Evolutionary conservation across 1,284 basidiomycete genomes (phyloP).

Genomic region (Termitomyces sp.): DNA sequence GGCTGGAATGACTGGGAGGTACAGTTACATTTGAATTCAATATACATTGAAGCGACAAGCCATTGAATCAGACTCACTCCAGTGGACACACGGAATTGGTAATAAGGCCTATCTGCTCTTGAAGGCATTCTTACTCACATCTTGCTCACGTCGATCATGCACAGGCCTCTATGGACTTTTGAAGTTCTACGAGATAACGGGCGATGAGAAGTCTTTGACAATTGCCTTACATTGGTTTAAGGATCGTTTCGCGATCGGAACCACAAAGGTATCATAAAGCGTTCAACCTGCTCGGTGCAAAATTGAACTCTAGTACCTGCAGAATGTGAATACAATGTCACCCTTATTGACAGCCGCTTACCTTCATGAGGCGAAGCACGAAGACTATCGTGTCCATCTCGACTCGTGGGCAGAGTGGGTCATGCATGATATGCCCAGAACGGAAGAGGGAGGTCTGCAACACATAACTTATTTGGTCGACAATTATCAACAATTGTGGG

Average conservation of each 20-base stretch:
- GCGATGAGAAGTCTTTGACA: conserved; percentile 38
- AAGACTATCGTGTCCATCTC: conserved; percentile 41
- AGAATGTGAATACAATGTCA: conserved; percentile 68
- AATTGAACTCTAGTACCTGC: not conserved
- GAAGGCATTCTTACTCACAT: not conserved
- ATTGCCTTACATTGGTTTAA: conserved; percentile 55
- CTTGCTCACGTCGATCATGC: not conserved
- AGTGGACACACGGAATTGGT: conserved; percentile 61
- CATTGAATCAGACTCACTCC: not conserved
- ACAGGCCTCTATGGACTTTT: conserved; percentile 42
- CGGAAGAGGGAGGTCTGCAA: conserved; percentile 56
- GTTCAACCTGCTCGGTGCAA: not conserved
- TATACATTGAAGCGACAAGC: not conserved
- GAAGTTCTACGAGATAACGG: conserved; percentile 42
- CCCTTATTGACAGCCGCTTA: conserved; percentile 56
- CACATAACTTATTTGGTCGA: conserved; percentile 55
- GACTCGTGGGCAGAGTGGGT: conserved; percentile 66
- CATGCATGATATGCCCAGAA: conserved; percentile 55
- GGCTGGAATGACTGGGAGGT: conserved; percentile 65
- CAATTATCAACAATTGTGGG: conserved; percentile 59
- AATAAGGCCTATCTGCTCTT: not conserved
- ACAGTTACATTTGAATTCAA: conserved; percentile 6
- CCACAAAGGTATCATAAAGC: conserved; percentile 40
- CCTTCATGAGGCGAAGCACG: conserved; percentile 40
- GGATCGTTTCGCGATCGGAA: conserved; percentile 49